Percentiles rank a stretch among this genome's conserved stretches.
phyloP scores from a whole-genome alignment of 768 basidiomycete species.

The Favolaschia claudopus region DNA sequence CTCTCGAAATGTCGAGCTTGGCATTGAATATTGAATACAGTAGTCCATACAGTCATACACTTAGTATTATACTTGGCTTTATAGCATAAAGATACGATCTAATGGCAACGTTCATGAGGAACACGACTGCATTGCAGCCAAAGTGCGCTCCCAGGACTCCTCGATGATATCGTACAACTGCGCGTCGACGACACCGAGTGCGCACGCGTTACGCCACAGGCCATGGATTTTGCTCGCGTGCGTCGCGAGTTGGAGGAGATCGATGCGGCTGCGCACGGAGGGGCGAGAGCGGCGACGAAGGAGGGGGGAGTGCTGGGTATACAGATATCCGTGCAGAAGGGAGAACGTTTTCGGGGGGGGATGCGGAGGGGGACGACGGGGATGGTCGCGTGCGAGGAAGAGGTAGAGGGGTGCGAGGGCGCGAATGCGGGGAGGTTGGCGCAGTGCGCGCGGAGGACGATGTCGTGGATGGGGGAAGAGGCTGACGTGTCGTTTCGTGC shows the following conservation, averaged over 20 bases:
- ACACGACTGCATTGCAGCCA: slow-evolving; percentile 44
- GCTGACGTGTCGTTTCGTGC: slow-evolving; percentile 35
- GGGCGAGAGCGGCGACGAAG: slow-evolving; percentile 53
- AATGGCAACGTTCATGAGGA: too few relatives aligned
- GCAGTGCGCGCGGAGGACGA: slow-evolving; percentile 51
- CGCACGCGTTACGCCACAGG: slow-evolving; percentile 59
- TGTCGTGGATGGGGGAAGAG: slow-evolving; percentile 52
- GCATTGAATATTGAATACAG: too few relatives aligned
- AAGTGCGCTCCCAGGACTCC: slow-evolving; percentile 56
- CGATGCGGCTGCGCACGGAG: slow-evolving; percentile 23
- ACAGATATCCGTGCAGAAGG: slow-evolving; percentile 56
- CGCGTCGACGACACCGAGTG: slow-evolving; percentile 57
- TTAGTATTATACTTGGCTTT: too few relatives aligned
- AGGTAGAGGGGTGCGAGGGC: slow-evolving; percentile 16
- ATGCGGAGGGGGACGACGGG: slow-evolving; percentile 61
- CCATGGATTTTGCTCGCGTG: slow-evolving; percentile 39
- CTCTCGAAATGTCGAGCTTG: too few relatives aligned
- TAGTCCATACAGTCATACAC: too few relatives aligned
- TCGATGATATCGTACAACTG: slow-evolving; percentile 57
- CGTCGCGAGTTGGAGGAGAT: slow-evolving; percentile 17
- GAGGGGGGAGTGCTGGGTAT: slow-evolving; percentile 50
- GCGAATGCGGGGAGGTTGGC: slow-evolving; percentile 45
- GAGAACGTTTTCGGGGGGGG: slow-evolving; percentile 61
- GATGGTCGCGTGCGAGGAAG: slow-evolving; percentile 29
- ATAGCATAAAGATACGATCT: too few relatives aligned